Base-by-base conservation (phyloP, 345 rosid species). In the Eucalyptus cloeziana region DNA sequence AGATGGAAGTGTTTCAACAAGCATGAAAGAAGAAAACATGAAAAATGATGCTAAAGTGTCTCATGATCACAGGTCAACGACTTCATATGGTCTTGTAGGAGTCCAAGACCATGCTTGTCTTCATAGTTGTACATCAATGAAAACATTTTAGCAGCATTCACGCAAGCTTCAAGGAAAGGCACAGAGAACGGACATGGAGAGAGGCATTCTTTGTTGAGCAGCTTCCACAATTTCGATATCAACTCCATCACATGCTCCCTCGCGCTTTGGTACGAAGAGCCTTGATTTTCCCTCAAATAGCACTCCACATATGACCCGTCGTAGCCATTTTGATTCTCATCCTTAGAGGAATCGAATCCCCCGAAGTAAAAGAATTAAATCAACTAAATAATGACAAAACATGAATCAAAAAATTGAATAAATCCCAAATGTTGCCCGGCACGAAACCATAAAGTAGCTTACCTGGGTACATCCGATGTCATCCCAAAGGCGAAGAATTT, bases 401-500 rank as follows among this genome's bases (percentile, higher is more conserved):
- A 67, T 33, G 12, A 69, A 67, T 31, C 0, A n/a, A 16, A 67
- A 31, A 31, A 67, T 25, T 60, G 79, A 67, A 67, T 31, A 31
- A 16, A 69, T 16, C 79, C 79, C 22, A 10, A 69, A 31, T 31
- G 4, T 16, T 69, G 43, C 81, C 24, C 44, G 13, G 25, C 44
- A 17, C 44, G 44, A 33, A 69, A 9, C 44, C 25, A 5, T 69
- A 17, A 33, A 33, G 13, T 33, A 69, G 4, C 33, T 10, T 88
- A 93, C 96, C 93, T 92, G 83, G 76, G 95, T 93, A 91, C 92
- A 93, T 90, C 96, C 96, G 47, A 93, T 88, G 86, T 94, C 96
- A 90, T 94, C 95, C 94, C 94, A 95, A 94, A 93, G 93, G 27
- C 95, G 94, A 80, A 94, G 94, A 86, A 87, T 94, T n/a, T 92